Evolutionary conservation across 805 yeast genomes (phyloP).

Genomic region (Millerozyma miso): DNA sequence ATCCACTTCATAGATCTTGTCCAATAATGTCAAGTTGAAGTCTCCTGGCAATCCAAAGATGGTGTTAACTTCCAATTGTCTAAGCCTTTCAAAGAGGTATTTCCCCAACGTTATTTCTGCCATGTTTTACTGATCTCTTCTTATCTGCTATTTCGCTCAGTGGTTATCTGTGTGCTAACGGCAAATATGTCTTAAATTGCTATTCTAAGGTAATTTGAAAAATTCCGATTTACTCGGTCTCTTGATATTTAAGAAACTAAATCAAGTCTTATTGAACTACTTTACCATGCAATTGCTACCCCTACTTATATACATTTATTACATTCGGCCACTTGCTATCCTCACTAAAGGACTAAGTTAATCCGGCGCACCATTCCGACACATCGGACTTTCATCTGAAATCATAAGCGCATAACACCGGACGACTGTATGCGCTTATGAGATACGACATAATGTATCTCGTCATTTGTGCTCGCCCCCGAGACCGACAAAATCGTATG

Average conservation of each 20-base stretch:
- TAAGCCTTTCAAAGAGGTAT: slow-evolving; percentile 37
- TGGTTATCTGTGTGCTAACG: too few species aligned
- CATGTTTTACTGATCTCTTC: slow-evolving; percentile 13
- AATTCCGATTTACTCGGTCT: too few species aligned
- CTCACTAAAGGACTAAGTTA: not conserved
- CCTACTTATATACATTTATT: not conserved
- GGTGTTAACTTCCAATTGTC: slow-evolving; percentile 33
- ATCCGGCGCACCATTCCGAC: not conserved
- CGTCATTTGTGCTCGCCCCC: too few species aligned
- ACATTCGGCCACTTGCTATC: not conserved
- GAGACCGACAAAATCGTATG: too few species aligned
- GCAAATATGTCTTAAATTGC: too few species aligned
- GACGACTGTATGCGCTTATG: not conserved
- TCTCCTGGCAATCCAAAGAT: slow-evolving; percentile 41
- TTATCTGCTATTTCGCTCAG: too few species aligned
- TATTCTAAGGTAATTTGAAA: too few species aligned
- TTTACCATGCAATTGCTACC: too few species aligned
- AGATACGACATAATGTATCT: not conserved
- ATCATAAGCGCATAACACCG: not conserved
- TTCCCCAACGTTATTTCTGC: slow-evolving; percentile 34
- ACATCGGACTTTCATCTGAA: not conserved
- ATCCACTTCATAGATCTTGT: slow-evolving; percentile 37
- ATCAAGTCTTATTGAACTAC: too few species aligned
- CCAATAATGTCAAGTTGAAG: slow-evolving; percentile 35
- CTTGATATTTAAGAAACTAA: too few species aligned